Conservation (phyloP, 768 basidiomycete genomes). For the Boletus sensibilis region DNA sequence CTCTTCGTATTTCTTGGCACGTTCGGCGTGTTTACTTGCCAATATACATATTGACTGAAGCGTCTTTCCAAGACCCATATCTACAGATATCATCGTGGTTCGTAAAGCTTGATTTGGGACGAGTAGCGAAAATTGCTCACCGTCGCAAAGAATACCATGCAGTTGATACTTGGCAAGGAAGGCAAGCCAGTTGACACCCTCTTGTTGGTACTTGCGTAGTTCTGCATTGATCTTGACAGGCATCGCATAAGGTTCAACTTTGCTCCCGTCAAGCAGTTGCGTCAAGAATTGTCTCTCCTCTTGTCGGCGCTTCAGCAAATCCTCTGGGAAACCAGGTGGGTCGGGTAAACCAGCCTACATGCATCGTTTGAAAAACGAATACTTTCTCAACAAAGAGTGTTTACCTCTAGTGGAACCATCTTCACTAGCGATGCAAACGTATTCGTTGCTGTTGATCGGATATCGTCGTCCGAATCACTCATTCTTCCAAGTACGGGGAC, state of each 20-base stretch:
- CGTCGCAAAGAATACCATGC: slow-evolving; percentile 97
- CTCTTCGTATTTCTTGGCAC: slow-evolving; percentile 62
- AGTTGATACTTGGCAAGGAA: slow-evolving; percentile 97
- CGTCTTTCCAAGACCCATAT: slow-evolving; percentile 99
- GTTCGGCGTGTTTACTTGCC: slow-evolving; percentile 90
- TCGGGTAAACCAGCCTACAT: slow-evolving; percentile 92
- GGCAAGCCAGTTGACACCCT: slow-evolving; percentile 98
- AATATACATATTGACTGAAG: slow-evolving; percentile 97
- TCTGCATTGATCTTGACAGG: slow-evolving; percentile 91
- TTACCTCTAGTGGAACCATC: slow-evolving; percentile 96
- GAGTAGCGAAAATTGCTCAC: slow-evolving; percentile 42
- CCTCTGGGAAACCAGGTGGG: slow-evolving; percentile 87
- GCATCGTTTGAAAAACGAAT: not conserved
- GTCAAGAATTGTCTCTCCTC: slow-evolving; percentile 88
- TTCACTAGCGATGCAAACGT: slow-evolving; percentile 96
- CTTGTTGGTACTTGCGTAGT: slow-evolving; percentile 95
- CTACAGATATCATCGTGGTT: slow-evolving; percentile 39
- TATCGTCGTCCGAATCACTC: slow-evolving; percentile 92
- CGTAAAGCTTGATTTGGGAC: not conserved
- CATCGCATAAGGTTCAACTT: slow-evolving; percentile 87
- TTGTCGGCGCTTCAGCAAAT: slow-evolving; percentile 81
- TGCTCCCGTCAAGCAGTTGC: slow-evolving; percentile 91
- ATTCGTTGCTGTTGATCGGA: slow-evolving; percentile 92
- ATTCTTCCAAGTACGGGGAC: slow-evolving; percentile 96
- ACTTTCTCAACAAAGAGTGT: slow-evolving; percentile 12